Evolutionary conservation across 139 green algal species (phyloP).

Genomic region (Raphidocelis subcapitata): DNA sequence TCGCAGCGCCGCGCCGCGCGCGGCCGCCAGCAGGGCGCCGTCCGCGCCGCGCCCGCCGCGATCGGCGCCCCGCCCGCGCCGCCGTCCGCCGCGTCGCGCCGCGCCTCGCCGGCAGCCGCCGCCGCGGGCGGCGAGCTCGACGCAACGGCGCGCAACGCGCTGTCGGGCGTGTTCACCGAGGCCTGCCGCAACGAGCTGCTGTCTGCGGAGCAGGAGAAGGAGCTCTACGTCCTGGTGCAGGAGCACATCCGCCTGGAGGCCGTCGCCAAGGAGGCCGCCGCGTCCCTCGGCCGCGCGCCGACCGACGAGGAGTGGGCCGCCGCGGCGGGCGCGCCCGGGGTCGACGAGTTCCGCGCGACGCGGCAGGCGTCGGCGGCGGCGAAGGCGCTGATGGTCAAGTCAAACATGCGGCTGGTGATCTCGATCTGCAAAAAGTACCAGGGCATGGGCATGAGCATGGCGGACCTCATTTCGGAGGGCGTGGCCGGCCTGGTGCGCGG

Average conservation of each 20-base stretch:
- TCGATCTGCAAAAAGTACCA: constrained; percentile 87
- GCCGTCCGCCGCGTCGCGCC: not conserved
- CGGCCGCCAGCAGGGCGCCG: too few relatives aligned
- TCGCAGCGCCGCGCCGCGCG: too few relatives aligned
- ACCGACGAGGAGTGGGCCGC: constrained; percentile 58
- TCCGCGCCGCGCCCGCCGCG: too few relatives aligned
- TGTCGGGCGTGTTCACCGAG: not conserved
- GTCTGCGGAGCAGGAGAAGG: constrained; percentile 68
- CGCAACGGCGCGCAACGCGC: not conserved
- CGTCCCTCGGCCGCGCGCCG: constrained; percentile 44
- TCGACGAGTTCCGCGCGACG: constrained; percentile 1
- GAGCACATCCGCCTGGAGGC: constrained; percentile 66
- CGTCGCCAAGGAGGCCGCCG: constrained; percentile 30
- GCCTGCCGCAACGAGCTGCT: constrained; percentile 47
- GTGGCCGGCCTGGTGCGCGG: constrained; percentile 77
- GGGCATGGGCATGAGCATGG: constrained; percentile 40
- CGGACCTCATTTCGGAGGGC: constrained; percentile 84
- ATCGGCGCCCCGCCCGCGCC: too few relatives aligned
- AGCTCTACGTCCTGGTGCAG: constrained; percentile 73
- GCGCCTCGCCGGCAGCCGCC: not conserved
- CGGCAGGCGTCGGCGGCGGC: not conserved
- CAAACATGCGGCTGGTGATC: constrained; percentile 94
- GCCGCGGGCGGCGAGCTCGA: too few relatives aligned
- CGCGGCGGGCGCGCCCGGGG: constrained; percentile 30
- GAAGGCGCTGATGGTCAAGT: constrained; percentile 75